Evolutionary conservation across 2,329 filamentous ascomycete species (phyloP), one percentile per base, ranked within the genome.

Genomic region (Fusarium austroafricanum): DNA sequence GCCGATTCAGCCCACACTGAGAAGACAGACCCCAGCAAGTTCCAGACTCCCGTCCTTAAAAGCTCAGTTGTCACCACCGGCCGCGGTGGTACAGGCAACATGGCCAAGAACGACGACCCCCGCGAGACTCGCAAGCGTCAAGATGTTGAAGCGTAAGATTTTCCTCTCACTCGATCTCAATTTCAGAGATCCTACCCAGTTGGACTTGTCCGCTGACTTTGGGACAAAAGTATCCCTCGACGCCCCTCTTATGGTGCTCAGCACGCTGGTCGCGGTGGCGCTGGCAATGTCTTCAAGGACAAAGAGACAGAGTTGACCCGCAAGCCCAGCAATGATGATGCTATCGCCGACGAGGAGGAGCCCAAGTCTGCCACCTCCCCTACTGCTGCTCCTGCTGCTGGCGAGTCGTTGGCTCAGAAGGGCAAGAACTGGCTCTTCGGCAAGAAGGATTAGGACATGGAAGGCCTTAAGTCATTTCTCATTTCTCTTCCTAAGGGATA

Each of bases 41-140:
- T 97, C 67, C 83, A 90, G 73, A 97, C 94, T 2, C 94, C 94
- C 2, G 91, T 88, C 14, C 87, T 98, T 76, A 97, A 96, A 82
- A 87, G 87, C 45, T 82, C 91, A n/a, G 84, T 92, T 69, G 94
- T 95, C 76, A 97, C 94, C 20, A 97, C 94, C 5, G 94, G 94
- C 57, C 92, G 94, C 51, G 94, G 94, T 56, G 94, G 94, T 64
- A 90, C 87, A 6, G 94, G 94, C 62, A 97, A 97, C 83, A 97
- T 97, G 91, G 89, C 91, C 46, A 83, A 81, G 71, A 90, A 90
- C 76, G 88, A 88, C 66, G 90, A 96, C 72, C 88, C 90, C 5
- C 81, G 84, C 40, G 88, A 92, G 76, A 93, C 94, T 35, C 90
- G 94, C 67, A 84, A 88, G 55, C 89, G 89, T 40, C 95, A 98